Evolutionary conservation across 192 early-diverging fungal species (phyloP).

Genomic region (Tieghemiomyces parasiticus): DNA sequence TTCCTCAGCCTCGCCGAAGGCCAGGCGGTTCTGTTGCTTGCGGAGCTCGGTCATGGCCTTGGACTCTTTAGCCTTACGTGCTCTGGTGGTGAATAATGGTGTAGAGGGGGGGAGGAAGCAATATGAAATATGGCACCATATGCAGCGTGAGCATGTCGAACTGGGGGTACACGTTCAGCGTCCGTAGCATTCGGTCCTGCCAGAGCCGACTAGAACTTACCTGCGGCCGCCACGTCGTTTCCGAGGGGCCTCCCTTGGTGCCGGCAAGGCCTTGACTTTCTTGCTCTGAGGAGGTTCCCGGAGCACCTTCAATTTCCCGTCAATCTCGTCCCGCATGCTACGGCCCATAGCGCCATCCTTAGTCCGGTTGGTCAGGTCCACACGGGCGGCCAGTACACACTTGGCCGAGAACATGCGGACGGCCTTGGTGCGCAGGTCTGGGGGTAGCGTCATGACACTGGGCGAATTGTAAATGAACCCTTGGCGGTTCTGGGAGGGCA

Average conservation of each 20-base stretch:
- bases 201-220: constrained; percentile 17
- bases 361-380: constrained; percentile 58
- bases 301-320: constrained; percentile 73
- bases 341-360: constrained; percentile 62
- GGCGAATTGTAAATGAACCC: constrained; percentile 16
- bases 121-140: not conserved
- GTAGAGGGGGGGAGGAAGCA: not conserved
- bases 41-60: constrained; percentile 74
- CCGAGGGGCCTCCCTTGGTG: constrained; percentile 83
- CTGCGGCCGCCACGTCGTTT: constrained; percentile 77
- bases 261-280: constrained; percentile 73
- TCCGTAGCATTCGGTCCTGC: not conserved
- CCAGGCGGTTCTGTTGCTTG: constrained; percentile 79
- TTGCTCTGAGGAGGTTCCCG: constrained; percentile 76
- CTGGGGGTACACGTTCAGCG: not conserved
- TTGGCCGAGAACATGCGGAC: constrained; percentile 12
- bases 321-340: constrained; percentile 60
- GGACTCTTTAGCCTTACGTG: constrained; percentile 66
- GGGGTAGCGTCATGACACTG: constrained; percentile 9
- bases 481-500: not conserved
- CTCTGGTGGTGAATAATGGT: constrained; percentile 21
- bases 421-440: constrained; percentile 9
- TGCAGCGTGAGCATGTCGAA: not conserved
- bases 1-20: constrained; percentile 83
- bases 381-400: constrained; percentile 64